Conservation (phyloP, 2,329 filamentous ascomycete genomes). For the Nectriaceae sp. region DNA sequence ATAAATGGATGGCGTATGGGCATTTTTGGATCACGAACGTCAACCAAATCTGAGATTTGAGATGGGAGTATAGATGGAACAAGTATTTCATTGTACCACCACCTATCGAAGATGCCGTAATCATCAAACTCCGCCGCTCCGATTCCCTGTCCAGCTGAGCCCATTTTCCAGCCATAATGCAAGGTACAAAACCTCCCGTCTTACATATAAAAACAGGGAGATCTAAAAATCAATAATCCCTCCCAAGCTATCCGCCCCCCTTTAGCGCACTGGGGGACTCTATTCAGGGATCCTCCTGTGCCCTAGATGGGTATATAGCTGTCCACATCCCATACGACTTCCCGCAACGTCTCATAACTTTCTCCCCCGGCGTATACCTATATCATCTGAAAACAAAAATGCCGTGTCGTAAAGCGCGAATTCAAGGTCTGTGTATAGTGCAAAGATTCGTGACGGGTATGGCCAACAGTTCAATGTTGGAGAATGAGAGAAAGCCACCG, state of each 20-base stretch:
- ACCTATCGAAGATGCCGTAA: slow-evolving; percentile 29
- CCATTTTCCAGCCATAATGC: slow-evolving; percentile 30
- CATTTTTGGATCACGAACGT: not conserved
- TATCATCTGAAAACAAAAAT: slow-evolving; percentile 24
- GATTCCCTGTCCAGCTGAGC: slow-evolving; percentile 28
- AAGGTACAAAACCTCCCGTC: slow-evolving; percentile 24
- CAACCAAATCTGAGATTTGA: no score
- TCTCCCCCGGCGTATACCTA: slow-evolving; percentile 16
- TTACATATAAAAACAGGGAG: slow-evolving; percentile 7
- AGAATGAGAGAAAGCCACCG: slow-evolving; percentile 35
- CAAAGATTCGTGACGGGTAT: slow-evolving; percentile 30
- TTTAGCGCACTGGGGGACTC: slow-evolving; percentile 3
- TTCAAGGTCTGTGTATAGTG: slow-evolving; percentile 25
- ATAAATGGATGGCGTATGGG: no score
- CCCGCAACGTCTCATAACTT: slow-evolving; percentile 3
- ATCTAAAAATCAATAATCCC: no score
- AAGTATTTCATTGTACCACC: slow-evolving; percentile 25
- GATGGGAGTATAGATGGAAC: no score
- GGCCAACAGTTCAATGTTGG: slow-evolving; percentile 15
- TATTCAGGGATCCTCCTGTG: slow-evolving; percentile 2
- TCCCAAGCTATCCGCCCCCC: slow-evolving; percentile 13
- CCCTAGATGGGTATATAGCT: slow-evolving; percentile 21
- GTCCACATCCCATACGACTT: slow-evolving; percentile 14
- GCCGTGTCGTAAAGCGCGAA: slow-evolving; percentile 27
- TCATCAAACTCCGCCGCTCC: slow-evolving; percentile 39